Percentiles rank a stretch among this genome's conserved stretches.
Evolutionary conservation across 441 rosid genomes (phyloP).

Genomic region (Geranium incanum): DNA sequence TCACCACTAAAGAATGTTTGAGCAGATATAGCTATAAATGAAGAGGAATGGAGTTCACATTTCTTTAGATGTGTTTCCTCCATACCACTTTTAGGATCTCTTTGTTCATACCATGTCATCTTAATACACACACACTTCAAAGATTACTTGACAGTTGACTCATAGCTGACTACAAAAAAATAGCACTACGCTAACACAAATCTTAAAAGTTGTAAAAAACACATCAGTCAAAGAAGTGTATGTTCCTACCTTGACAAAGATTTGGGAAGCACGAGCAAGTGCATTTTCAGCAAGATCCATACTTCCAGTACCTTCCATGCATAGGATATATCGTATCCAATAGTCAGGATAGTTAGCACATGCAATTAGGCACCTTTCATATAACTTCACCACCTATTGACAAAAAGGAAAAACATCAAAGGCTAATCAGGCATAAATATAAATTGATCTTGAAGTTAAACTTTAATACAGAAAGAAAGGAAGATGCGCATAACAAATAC

Average conservation of each 20-base stretch:
- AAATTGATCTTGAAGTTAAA: constrained; percentile 19
- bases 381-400: constrained; percentile 71
- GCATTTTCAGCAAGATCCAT: constrained; percentile 84
- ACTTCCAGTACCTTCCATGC: constrained; percentile 74
- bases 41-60: too few relatives aligned
- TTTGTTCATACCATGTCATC: not conserved
- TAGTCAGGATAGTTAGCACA: constrained; percentile 92
- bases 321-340: constrained; percentile 78
- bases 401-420: constrained; percentile 24
- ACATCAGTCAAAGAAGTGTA: not conserved
- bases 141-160: constrained; percentile 5
- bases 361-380: constrained; percentile 90
- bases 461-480: constrained; percentile 41
- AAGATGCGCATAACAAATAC: constrained; percentile 81
- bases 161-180: not conserved
- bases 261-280: constrained; percentile 84
- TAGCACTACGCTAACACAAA: not conserved
- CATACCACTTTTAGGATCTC: too few relatives aligned
- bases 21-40: too few relatives aligned
- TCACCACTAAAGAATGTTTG: too few relatives aligned
- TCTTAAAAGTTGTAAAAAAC: not conserved
- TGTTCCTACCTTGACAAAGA: constrained; percentile 78
- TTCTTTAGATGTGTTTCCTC: too few relatives aligned
- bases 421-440: constrained; percentile 19
- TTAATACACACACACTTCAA: not conserved